Percentiles rank a stretch among this genome's conserved stretches.
Conservation (phyloP, 805 yeast species). For the Saccharomycopsis sp. region DNA sequence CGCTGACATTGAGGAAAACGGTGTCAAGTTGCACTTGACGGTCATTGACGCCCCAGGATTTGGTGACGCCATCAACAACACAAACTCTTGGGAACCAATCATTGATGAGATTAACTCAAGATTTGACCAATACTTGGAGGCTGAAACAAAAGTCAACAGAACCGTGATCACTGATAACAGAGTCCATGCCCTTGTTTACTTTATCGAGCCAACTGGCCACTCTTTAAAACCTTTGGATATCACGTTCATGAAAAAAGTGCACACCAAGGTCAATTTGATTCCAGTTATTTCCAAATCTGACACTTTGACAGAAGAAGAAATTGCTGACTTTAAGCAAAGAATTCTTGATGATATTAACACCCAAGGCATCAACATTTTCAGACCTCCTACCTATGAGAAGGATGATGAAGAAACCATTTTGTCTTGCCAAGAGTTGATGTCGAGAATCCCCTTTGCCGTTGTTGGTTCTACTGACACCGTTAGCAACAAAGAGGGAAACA, state of each 20-base stretch:
- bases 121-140: conserved; percentile 81
- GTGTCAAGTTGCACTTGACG: conserved; percentile 75
- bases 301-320: conserved; percentile 82
- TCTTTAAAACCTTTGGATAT: conserved; percentile 81
- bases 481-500: conserved; percentile 55
- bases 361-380: conserved; percentile 67
- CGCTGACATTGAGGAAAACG: conserved; percentile 84
- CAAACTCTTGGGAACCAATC: conserved; percentile 80
- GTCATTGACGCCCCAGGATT: conserved; percentile 90
- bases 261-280: conserved; percentile 84
- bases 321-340: conserved; percentile 62
- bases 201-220: conserved; percentile 87
- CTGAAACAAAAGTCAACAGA: conserved; percentile 77
- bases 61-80: conserved; percentile 80
- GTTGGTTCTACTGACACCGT: conserved; percentile 79
- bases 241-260: conserved; percentile 77
- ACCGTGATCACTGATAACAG: conserved; percentile 66
- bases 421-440: conserved; percentile 57
- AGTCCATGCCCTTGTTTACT: conserved; percentile 87
- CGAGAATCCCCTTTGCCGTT: conserved; percentile 83
- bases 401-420: conserved; percentile 78
- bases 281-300: conserved; percentile 95
- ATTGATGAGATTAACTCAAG: conserved; percentile 81
- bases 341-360: conserved; percentile 66
- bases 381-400: conserved; percentile 67